Conservation (phyloP, 352 stramenopile genomes). For the Globisporangium lucens region DNA sequence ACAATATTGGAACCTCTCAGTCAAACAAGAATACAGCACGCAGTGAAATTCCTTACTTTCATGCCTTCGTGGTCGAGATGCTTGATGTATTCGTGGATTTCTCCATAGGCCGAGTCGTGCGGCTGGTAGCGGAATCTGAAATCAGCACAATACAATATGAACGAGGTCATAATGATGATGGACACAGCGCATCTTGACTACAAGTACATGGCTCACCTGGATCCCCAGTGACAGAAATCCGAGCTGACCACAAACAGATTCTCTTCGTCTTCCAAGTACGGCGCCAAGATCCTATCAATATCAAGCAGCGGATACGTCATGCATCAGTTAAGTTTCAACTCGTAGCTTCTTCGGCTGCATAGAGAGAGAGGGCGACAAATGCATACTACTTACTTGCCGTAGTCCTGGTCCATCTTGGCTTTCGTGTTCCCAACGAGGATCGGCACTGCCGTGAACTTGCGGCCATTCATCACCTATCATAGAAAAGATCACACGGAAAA, state of each 20-base stretch:
- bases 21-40: not conserved
- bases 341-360: not conserved
- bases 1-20: not conserved
- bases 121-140: constrained; percentile 89
- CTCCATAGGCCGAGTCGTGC: constrained; percentile 76
- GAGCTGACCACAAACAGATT: constrained; percentile 96
- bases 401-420: constrained; percentile 74
- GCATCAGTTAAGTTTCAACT: not conserved
- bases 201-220: constrained; percentile 29
- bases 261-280: constrained; percentile 88
- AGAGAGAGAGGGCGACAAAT: not conserved
- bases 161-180: not conserved
- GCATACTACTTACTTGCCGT: constrained; percentile 64
- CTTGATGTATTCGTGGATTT: constrained; percentile 95
- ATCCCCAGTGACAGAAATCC: constrained; percentile 98
- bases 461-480: constrained; percentile 56
- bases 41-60: constrained; percentile 26
- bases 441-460: constrained; percentile 88
- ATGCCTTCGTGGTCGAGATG: constrained; percentile 92
- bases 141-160: no score
- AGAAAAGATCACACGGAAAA: not conserved
- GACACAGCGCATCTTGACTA: not conserved
- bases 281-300: constrained; percentile 74
- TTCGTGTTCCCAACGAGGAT: constrained; percentile 96
- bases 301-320: not conserved